Base-by-base conservation (phyloP, 805 yeast species). In the Suhomyces xylopsoci region DNA sequence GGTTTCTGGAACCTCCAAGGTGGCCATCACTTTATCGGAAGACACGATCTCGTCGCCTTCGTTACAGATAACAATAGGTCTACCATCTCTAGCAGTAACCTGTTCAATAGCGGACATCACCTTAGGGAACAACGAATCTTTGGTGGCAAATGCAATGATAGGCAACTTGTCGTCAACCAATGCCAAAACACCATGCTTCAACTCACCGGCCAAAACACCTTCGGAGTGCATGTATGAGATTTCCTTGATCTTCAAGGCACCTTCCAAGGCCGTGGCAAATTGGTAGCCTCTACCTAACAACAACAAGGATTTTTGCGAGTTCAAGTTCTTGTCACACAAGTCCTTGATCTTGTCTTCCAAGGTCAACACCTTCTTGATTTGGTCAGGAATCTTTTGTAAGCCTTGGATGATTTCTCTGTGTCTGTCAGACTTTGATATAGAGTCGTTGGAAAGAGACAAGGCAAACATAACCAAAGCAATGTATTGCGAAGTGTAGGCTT, bases 191-290 rank as follows among this genome's bases (percentile, higher is more conserved):
- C 99, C 99, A 69, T 94, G 99, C 73, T 94, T 94, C 74, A 94
- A 84, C 76, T 94, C 99, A 71, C 99, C 99, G 20, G 99, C 99
- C 59, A 94, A 84, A 50, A 94, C 97, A 78, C 99, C 99, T 77
- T 94, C 99, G 19, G 97, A 90, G 71, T 94, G 99, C 90, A 94
- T 94, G 72, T 94, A 94, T 2, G 98, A 93, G 57, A 94, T 94
- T 74, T 94, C 99, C 77, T 94, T 94, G 69, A 94, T 93, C 77
- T 94, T 94, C 66, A 94, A 82, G 10, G 99, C 99, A 68, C 99
- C 99, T 76, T 94, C 99, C 64, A 94, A 80, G 22, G 99, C 98
- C 58, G 97, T 86, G 12, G 99, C 99, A 71, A 81, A 87, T 76
- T 94, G 99, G 76, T 89, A 92, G 50, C 99, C 99, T 76, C 99